Percentiles rank a stretch among this genome's conserved stretches.
Evolutionary conservation across 345 rosid species (phyloP).

Genomic region (Salix caprea): DNA sequence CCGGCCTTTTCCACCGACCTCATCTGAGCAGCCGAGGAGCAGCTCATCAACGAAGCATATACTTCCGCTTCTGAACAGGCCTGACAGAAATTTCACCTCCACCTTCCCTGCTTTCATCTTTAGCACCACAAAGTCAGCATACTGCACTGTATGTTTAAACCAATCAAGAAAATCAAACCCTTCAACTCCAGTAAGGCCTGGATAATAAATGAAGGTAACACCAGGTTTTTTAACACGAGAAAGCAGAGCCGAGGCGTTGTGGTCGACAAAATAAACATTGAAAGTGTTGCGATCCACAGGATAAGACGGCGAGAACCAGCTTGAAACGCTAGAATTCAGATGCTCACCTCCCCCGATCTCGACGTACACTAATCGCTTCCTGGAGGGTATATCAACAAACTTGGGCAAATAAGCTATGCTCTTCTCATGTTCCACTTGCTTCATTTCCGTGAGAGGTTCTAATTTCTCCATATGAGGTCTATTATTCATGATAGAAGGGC

Average conservation of each 20-base stretch:
- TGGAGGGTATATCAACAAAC: conserved; percentile 44
- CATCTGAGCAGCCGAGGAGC: conserved; percentile 55
- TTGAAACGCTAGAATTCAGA: conserved; percentile 35
- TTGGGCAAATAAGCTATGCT: conserved; percentile 56
- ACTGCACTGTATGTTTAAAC: conserved; percentile 67
- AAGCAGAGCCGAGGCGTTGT: conserved; percentile 67
- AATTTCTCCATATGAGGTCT: conserved; percentile 39
- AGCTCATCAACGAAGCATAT: conserved; percentile 77
- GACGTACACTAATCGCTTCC: conserved; percentile 54
- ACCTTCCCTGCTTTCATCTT: conserved; percentile 65
- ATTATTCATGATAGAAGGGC: conserved; percentile 46
- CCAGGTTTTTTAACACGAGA: conserved; percentile 67
- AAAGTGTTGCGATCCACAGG: conserved; percentile 55
- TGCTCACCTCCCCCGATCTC: conserved; percentile 67
- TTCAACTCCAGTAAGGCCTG: conserved; percentile 56
- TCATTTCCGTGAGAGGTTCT: conserved; percentile 59
- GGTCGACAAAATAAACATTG: conserved; percentile 68
- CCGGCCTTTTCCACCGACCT: conserved; percentile 21
- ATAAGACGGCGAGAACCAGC: conserved; percentile 66
- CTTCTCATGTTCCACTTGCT: conserved; percentile 36
- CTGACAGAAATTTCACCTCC: conserved; percentile 56
- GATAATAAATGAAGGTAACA: conserved; percentile 68
- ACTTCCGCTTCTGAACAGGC: conserved; percentile 56
- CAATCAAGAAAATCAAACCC: conserved; percentile 68
- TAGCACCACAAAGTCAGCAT: conserved; percentile 70